Evolutionary conservation across 345 rosid genomes (phyloP).

Genomic region (Citrus australasica): DNA sequence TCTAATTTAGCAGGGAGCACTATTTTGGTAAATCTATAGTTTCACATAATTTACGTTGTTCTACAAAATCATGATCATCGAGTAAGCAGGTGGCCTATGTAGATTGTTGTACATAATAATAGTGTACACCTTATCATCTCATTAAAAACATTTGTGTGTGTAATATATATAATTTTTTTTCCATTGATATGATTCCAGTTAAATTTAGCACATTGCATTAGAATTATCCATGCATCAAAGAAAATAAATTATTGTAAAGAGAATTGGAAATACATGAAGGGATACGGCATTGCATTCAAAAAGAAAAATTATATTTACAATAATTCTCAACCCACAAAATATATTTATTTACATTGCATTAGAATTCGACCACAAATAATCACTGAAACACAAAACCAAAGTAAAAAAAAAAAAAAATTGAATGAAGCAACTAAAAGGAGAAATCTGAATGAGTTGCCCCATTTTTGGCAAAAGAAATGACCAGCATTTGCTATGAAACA

Average conservation of each 20-base stretch:
- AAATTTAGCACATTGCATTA: not conserved
- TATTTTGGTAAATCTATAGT: no score
- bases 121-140: no score
- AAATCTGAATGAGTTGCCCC: not conserved
- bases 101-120: no score
- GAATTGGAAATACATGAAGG: not conserved
- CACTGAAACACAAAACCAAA: not conserved
- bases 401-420: not conserved
- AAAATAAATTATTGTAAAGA: not conserved
- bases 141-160: no score
- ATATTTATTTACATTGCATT: not conserved
- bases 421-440: not conserved
- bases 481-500: not conserved
- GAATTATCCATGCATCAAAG: not conserved
- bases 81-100: no score
- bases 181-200: accelerated
- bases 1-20: no score
- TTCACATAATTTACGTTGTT: no score
- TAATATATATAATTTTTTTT: no score
- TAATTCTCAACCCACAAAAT: not conserved
- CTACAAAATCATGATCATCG: no score
- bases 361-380: not conserved
- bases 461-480: not conserved
- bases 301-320: not conserved
- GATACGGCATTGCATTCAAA: not conserved